These are phyloP conservation scores for Boletales sp. DNA, from an alignment of 768 basidiomycete species.

Conservation along the genomic window DNA sequence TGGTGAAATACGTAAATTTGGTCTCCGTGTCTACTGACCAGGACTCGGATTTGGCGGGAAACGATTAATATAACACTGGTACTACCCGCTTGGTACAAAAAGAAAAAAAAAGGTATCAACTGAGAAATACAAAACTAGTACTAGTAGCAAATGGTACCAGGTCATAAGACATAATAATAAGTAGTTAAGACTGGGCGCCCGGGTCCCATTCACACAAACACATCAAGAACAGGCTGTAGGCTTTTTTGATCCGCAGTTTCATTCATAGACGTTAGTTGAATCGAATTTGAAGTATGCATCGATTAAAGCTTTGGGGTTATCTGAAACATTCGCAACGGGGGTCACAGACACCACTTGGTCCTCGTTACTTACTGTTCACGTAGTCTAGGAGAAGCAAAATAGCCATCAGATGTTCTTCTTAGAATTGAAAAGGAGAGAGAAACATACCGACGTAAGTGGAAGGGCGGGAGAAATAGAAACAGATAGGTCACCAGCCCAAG, in stretches of 20 bases:
- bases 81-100: no score
- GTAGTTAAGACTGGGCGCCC: no score
- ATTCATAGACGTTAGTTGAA: slow-evolving; percentile 35
- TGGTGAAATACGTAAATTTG: no score
- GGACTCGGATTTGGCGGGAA: no score
- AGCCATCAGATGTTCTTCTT: not conserved
- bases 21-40: no score
- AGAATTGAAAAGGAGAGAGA: not conserved
- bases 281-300: slow-evolving; percentile 42
- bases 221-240: no score
- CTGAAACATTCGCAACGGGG: slow-evolving; percentile 3
- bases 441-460: slow-evolving; percentile 27
- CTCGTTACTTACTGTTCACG: slow-evolving; percentile 21
- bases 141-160: no score
- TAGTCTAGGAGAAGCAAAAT: slow-evolving; percentile 14
- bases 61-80: no score
- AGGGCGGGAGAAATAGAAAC: slow-evolving; percentile 26
- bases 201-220: not conserved
- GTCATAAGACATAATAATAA: no score
- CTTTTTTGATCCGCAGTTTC: not conserved
- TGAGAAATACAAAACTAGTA: no score
- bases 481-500: slow-evolving; percentile 25
- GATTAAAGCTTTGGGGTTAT: slow-evolving; percentile 38
- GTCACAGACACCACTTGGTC: not conserved
- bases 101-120: no score